phyloP scores from a whole-genome alignment of 768 basidiomycete species.

The Gymnopilus dilepis region DNA sequence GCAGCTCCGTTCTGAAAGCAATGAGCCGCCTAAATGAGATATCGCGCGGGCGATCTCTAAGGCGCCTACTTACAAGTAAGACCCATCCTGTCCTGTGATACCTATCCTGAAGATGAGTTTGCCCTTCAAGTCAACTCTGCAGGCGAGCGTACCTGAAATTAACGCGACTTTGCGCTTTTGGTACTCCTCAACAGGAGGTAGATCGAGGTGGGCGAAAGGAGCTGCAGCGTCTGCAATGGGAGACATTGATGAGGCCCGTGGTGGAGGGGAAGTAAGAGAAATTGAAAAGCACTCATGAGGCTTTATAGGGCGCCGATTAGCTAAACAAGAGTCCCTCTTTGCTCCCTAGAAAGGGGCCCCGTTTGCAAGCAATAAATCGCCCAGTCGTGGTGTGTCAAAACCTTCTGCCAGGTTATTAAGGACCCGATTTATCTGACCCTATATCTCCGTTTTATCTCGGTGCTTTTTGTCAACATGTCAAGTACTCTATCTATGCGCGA shows the following conservation, averaged over 20 bases:
- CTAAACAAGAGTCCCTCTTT: constrained; percentile 6
- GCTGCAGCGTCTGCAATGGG: constrained; percentile 44
- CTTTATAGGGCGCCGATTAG: constrained; percentile 17
- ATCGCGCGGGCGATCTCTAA: background rate
- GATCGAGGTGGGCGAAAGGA: constrained; percentile 55
- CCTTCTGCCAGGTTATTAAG: background rate
- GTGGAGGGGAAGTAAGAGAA: constrained; percentile 10
- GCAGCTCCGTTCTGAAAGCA: constrained; percentile 73
- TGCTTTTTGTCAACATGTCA: constrained; percentile 4
- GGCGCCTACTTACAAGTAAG: constrained; percentile 73
- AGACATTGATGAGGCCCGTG: constrained; percentile 41
- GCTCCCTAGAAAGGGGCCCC: background rate
- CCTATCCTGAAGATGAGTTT: constrained; percentile 50
- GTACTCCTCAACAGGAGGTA: constrained; percentile 83
- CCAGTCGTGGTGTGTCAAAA: background rate
- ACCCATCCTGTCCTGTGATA: constrained; percentile 96
- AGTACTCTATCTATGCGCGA: constrained; percentile 1
- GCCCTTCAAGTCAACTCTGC: constrained; percentile 11
- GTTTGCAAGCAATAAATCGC: constrained; percentile 1
- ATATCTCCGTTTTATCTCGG: constrained; percentile 8
- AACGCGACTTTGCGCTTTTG: constrained; percentile 91
- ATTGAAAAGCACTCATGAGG: constrained; percentile 7
- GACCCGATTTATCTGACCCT: constrained; percentile 1
- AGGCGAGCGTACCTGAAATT: constrained; percentile 69
- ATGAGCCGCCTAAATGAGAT: constrained; percentile 7